Evolutionary conservation across 148 eudicot genomes (phyloP), one percentile per base, ranked within the genome.

Genomic region (Camellia japonica): DNA sequence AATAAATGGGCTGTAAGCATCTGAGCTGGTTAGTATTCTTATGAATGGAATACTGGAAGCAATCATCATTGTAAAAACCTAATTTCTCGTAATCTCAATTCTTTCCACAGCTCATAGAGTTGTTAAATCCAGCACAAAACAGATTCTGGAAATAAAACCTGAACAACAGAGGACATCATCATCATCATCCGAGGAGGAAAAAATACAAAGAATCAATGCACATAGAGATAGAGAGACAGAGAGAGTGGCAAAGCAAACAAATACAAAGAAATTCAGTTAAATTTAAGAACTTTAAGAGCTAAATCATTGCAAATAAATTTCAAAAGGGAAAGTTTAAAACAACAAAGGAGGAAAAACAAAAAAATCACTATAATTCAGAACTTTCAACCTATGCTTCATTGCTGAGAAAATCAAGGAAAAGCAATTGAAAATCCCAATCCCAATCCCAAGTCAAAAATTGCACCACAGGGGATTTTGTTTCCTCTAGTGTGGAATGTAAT

Each of bases 1-100:
- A 12, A 88, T 44, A 86, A 80, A 88, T 71, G 93, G 88, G 71
- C 87, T 80, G 68, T 85, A 82, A 75, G 82, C 78, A 82, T 89
- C 89, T 60, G 90, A 84, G 71, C 87, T 82, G 12, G 83, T 82
- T 54, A 85, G 76, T 65, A 89, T 67, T 83, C 90, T 91, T 49
- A 88, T 59, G 49, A 87, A 43, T 54, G 87, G 83, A 85, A 80
- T 79, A 80, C 79, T 78, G 19, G 87, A 79, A 61, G 87, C 92
- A 82, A 85, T 73, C 97, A 93, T 93, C 63, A 68, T 80, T 30
- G 38, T 30, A 30, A 30, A 74, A 66, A 20, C 58, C 58, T 16
- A 79, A 63, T 79, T 76, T 75, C 72, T 80, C 68, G 80, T 85
- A 68, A 63, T 30, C 55, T 61, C 78, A 67, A 63, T 55, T 61